phyloP scores from a whole-genome alignment of 1,284 basidiomycete genomes.

The Austroboletus niveus region DNA sequence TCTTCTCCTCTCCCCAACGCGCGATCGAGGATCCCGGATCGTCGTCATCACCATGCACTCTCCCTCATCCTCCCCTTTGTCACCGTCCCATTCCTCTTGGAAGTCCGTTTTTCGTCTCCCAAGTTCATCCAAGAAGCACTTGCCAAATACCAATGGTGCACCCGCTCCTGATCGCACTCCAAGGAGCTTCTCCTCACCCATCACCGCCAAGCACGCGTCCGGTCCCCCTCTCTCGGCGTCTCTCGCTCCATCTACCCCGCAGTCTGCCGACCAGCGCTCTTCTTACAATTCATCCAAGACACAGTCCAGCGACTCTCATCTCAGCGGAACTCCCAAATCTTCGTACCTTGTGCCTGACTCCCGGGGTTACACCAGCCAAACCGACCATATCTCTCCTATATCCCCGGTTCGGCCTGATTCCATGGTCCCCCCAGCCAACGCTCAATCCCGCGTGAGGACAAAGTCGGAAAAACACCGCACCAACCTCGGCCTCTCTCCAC shows the following conservation, averaged over 20 bases:
- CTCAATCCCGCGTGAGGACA: slow-evolving; percentile 44
- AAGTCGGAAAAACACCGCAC: slow-evolving; percentile 58
- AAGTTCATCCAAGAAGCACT: slow-evolving; percentile 30
- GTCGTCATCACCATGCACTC: slow-evolving; percentile 23
- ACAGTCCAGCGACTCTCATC: slow-evolving; percentile 63
- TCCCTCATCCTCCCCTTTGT: slow-evolving; percentile 14
- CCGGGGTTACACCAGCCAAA: slow-evolving; percentile 32
- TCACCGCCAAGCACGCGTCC: slow-evolving; percentile 14
- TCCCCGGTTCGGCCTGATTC: slow-evolving; percentile 37
- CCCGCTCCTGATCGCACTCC: slow-evolving; percentile 29
- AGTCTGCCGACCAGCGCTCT: slow-evolving; percentile 51
- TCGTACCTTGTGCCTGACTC: slow-evolving; percentile 35
- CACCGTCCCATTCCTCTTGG: slow-evolving; percentile 33
- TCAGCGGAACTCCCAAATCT: slow-evolving; percentile 29
- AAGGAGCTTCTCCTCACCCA: slow-evolving; percentile 37
- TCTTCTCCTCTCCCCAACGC: slow-evolving; percentile 1
- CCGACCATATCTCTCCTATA: slow-evolving; percentile 23
- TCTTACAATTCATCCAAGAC: slow-evolving; percentile 74
- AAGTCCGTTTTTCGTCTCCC: slow-evolving; percentile 36
- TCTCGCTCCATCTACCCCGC: slow-evolving; percentile 49
- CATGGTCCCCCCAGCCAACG: slow-evolving; percentile 29
- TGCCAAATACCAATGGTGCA: slow-evolving; percentile 17
- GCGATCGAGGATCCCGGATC: slow-evolving; percentile 28
- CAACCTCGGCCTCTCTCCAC: slow-evolving; percentile 16
- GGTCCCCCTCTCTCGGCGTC: slow-evolving; percentile 44